Evolutionary conservation across 1,284 basidiomycete genomes (phyloP).

Genomic region (Pseudozyma sp.): DNA sequence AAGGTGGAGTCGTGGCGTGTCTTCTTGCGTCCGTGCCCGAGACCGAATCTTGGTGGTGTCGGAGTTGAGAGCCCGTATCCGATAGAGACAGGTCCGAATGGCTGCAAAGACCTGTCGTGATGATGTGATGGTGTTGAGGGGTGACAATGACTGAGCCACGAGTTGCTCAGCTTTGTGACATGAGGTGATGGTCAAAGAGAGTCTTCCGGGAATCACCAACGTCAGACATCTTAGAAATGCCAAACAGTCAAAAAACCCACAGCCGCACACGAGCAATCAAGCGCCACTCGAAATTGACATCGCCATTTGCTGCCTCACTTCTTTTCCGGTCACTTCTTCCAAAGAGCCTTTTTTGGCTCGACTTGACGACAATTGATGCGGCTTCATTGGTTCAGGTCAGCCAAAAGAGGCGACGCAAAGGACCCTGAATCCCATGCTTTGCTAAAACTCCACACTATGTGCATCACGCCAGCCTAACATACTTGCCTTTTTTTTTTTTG

Average conservation of each 20-base stretch:
- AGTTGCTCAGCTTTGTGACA: too few species aligned
- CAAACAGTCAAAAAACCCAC: conserved; percentile 8
- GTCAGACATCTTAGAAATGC: conserved; percentile 9
- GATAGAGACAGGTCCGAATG: too few species aligned
- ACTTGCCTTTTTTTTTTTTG: background rate
- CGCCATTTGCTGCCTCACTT: conserved; percentile 13
- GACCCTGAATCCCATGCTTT: conserved; percentile 6
- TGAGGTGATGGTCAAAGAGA: background rate
- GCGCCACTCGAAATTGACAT: conserved; percentile 17
- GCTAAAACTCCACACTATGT: conserved; percentile 24
- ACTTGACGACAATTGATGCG: background rate
- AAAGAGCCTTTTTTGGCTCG: background rate
- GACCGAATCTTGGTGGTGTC: too few species aligned
- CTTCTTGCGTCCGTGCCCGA: too few species aligned
- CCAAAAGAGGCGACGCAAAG: too few species aligned
- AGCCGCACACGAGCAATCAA: conserved; percentile 22
- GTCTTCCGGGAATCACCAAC: background rate
- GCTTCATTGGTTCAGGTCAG: background rate
- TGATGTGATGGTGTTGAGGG: too few species aligned
- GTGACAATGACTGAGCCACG: too few species aligned
- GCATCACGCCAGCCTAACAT: conserved; percentile 10
- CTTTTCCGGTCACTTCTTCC: conserved; percentile 9
- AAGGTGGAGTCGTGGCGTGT: background rate
- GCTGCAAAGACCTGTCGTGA: too few species aligned
- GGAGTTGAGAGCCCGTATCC: too few species aligned